Evolutionary conservation across 306 rosid genomes (phyloP).

Genomic region (Cyamopsis tetragonoloba): DNA sequence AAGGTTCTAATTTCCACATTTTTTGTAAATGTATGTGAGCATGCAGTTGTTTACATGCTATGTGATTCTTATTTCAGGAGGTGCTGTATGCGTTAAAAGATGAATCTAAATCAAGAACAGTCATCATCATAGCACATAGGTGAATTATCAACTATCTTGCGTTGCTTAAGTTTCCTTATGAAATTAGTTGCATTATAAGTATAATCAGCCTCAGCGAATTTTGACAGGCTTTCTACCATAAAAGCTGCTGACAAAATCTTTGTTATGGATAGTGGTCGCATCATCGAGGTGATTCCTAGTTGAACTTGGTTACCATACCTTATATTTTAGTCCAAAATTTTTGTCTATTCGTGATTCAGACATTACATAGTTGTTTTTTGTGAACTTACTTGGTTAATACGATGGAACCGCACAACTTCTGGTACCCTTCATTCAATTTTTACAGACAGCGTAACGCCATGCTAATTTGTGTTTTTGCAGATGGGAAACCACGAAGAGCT

Average conservation of each 20-base stretch:
- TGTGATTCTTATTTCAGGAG: slow-evolving; percentile 48
- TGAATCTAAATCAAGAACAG: slow-evolving; percentile 54
- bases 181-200: neutral
- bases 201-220: neutral
- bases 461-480: slow-evolving; percentile 34
- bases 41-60: slow-evolving; percentile 8
- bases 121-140: slow-evolving; percentile 78
- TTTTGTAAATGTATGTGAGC: neutral
- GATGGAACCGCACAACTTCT: neutral
- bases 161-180: neutral
- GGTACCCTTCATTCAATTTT: neutral
- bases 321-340: neutral
- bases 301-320: slow-evolving; percentile 1
- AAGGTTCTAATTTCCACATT: neutral
- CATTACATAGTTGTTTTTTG: neutral
- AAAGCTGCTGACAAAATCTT: slow-evolving; percentile 83
- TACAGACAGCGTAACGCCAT: neutral
- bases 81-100: slow-evolving; percentile 55
- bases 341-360: neutral
- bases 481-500: slow-evolving; percentile 74
- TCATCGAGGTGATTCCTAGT: slow-evolving; percentile 60
- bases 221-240: slow-evolving; percentile 76
- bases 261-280: slow-evolving; percentile 72
- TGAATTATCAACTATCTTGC: slow-evolving; percentile 22
- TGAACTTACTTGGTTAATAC: neutral